Percentiles rank a stretch among this genome's conserved stretches.
These are phyloP conservation scores for Ganoderma sp. DNA, from an alignment of 1,284 basidiomycete genomes.

Conservation along the genomic window DNA sequence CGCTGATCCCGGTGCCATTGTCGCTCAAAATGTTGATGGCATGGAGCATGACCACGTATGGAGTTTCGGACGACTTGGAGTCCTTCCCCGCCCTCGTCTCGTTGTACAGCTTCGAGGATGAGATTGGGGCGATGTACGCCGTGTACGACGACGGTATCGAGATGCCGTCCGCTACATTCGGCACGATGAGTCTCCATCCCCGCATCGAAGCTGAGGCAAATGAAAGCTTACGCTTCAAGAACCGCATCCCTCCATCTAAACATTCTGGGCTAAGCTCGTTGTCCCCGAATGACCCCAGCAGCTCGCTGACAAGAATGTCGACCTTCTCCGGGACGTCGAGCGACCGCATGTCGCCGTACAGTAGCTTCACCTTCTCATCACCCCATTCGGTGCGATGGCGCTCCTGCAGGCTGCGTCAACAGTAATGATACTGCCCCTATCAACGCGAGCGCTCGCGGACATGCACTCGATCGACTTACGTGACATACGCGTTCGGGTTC, in stretches of 20 bases:
- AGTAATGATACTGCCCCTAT: slow-evolving; percentile 18
- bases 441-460: slow-evolving; percentile 23
- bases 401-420: slow-evolving; percentile 71
- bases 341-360: slow-evolving; percentile 94
- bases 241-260: slow-evolving; percentile 92
- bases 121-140: slow-evolving; percentile 91
- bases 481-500: slow-evolving; percentile 92
- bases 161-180: slow-evolving; percentile 79
- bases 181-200: neutral
- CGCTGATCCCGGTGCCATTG: slow-evolving; percentile 61
- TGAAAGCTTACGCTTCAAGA: slow-evolving; percentile 76
- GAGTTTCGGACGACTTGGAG: slow-evolving; percentile 81
- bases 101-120: slow-evolving; percentile 90
- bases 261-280: slow-evolving; percentile 99
- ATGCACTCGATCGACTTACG: slow-evolving; percentile 58
- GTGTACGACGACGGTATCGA: slow-evolving; percentile 98
- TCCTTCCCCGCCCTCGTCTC: slow-evolving; percentile 74
- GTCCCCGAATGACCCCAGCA: slow-evolving; percentile 97
- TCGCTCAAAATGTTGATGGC: slow-evolving; percentile 89
- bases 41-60: slow-evolving; percentile 98
- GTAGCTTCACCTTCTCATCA: slow-evolving; percentile 70
- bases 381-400: slow-evolving; percentile 86
- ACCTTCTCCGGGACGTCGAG: slow-evolving; percentile 83
- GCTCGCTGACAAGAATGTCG: slow-evolving; percentile 95
- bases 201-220: slow-evolving; percentile 8